These are phyloP conservation scores for Vachellia collinsii DNA, from an alignment of 306 rosid genomes.

Conservation along the genomic window DNA sequence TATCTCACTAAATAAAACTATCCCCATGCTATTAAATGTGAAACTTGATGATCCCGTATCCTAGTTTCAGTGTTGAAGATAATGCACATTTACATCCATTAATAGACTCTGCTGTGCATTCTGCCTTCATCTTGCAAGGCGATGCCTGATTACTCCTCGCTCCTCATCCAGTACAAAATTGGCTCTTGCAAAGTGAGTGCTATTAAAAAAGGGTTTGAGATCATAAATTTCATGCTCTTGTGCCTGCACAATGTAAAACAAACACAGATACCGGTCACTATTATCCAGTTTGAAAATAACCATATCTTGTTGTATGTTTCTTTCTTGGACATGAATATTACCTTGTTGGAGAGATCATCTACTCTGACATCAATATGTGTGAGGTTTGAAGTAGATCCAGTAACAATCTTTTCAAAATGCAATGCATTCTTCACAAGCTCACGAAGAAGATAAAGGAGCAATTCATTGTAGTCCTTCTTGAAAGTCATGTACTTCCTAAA, in stretches of 20 bases:
- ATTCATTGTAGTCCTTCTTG: conserved; percentile 86
- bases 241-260: conserved; percentile 62
- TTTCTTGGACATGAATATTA: conserved; percentile 31
- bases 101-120: conserved; percentile 2
- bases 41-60: not conserved
- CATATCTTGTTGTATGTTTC: not conserved
- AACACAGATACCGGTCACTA: conserved; percentile 27
- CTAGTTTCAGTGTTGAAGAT: not conserved
- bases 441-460: conserved; percentile 73
- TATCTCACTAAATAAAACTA: not conserved
- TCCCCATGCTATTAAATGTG: not conserved
- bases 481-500: conserved; percentile 88
- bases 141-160: conserved; percentile 68
- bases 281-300: conserved; percentile 18
- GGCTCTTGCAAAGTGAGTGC: conserved; percentile 67
- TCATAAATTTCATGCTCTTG: conserved; percentile 87
- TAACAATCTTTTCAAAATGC: conserved; percentile 76
- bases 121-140: conserved; percentile 50
- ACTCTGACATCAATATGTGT: conserved; percentile 71
- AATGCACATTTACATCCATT: not conserved
- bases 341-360: conserved; percentile 76
- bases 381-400: conserved; percentile 67
- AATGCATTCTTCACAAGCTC: conserved; percentile 86
- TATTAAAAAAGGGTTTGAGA: conserved; percentile 81
- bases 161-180: conserved; percentile 70